Conservation (phyloP, 371 early-diverging fungal genomes). For the Apophysomyces variabilis region DNA sequence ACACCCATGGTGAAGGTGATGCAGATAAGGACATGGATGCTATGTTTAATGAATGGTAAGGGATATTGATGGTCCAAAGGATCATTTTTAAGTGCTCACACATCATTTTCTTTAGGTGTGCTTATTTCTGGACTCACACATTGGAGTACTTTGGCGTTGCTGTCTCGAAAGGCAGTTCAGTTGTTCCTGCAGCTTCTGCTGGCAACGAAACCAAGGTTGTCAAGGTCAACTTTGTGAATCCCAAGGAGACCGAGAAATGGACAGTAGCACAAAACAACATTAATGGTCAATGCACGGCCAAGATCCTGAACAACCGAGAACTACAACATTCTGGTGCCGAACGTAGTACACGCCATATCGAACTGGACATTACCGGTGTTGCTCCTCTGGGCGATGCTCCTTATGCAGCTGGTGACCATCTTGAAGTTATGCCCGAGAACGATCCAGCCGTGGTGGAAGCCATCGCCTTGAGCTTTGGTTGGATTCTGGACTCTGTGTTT, state of each 20-base stretch:
- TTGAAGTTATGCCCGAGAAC: constrained; percentile 46
- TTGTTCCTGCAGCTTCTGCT: constrained; percentile 4
- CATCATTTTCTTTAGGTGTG: constrained; percentile 7
- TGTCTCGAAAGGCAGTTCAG: constrained; percentile 8
- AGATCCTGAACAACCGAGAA: constrained; percentile 23
- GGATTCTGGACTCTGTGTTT: constrained; percentile 44
- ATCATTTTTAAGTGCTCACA: neutral
- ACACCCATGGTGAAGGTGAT: constrained; percentile 37
- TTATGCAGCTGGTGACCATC: constrained; percentile 49
- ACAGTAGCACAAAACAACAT: constrained; percentile 10
- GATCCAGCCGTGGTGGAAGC: constrained; percentile 28
- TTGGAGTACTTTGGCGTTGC: neutral
- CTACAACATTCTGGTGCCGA: constrained; percentile 23
- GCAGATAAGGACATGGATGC: constrained; percentile 49
- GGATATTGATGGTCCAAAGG: no score
- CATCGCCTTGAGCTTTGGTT: constrained; percentile 36
- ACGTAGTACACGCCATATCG: constrained; percentile 42
- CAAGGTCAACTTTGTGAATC: constrained; percentile 16
- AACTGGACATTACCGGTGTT: constrained; percentile 25
- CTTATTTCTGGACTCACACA: constrained; percentile 14
- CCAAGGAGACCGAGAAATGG: constrained; percentile 16
- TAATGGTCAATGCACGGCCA: constrained; percentile 21
- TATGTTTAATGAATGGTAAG: constrained; percentile 33
- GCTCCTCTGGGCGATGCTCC: constrained; percentile 15
- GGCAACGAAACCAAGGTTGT: neutral